A percentile compares a stretch with the other conserved stretches of the same genome.
Evolutionary conservation across 2,329 filamentous ascomycete species (phyloP).

Genomic region (Elsinoe australis): DNA sequence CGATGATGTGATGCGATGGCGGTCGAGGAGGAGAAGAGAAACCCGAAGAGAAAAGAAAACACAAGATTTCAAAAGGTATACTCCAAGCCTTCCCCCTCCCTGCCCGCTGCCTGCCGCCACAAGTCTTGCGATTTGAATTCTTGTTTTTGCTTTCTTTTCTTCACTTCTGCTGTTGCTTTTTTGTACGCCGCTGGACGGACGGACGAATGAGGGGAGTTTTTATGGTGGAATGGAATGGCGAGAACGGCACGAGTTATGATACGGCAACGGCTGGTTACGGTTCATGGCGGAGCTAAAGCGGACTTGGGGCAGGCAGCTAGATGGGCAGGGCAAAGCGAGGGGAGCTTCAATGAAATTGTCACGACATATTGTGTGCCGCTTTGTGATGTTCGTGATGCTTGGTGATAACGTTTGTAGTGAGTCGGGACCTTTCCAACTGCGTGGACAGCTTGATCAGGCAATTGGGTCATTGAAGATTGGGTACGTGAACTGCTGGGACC

Average conservation of each 20-base stretch:
- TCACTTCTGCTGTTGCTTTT: not conserved
- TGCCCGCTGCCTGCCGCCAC: not conserved
- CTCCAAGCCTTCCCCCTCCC: not conserved
- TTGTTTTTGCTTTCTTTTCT: conserved; percentile 7
- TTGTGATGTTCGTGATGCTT: no score
- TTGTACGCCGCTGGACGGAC: conserved; percentile 8
- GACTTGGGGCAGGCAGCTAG: not conserved
- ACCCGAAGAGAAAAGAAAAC: conserved; percentile 4
- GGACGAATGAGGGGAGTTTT: not conserved
- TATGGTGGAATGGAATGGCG: conserved; percentile 3
- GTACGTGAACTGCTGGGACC: no score
- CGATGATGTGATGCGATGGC: conserved; percentile 1
- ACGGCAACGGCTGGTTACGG: conserved; percentile 1
- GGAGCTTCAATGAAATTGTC: no score
- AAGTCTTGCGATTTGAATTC: no score
- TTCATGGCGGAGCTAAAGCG: conserved; percentile 1
- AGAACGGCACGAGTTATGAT: not conserved
- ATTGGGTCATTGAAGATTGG: no score
- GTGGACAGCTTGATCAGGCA: no score
- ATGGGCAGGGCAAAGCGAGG: not conserved
- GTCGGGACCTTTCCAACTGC: no score
- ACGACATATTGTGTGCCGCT: no score
- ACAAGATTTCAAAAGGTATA: conserved; percentile 7
- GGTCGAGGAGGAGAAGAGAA: not conserved
- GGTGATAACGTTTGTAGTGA: no score